A percentile compares a stretch with the other conserved stretches of the same genome.
Conservation (phyloP, 805 yeast species). For the Vanderwaltozyma yarrowii region DNA sequence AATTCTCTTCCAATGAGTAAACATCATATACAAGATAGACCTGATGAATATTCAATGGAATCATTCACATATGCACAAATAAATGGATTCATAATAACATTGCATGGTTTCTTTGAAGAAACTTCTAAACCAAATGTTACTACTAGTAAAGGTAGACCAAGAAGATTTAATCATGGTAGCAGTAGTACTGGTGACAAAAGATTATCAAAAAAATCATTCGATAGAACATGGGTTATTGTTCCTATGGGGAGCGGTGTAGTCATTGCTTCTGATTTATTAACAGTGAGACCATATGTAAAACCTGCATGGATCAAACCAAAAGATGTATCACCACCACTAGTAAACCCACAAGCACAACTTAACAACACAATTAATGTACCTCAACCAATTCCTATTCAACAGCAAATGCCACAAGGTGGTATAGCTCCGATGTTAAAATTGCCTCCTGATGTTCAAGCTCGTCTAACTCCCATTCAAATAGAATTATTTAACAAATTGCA, state of each 20-base stretch:
- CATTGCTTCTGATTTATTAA: conserved; percentile 77
- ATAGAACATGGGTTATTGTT: conserved; percentile 69
- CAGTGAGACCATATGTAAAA: conserved; percentile 51
- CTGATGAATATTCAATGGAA: conserved; percentile 67
- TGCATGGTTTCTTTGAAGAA: conserved; percentile 85
- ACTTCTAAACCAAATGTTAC: conserved; percentile 40
- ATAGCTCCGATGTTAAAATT: conserved; percentile 31
- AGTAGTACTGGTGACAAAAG: conserved; percentile 24
- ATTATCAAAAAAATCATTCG: conserved; percentile 65
- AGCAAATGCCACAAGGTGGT: neutral
- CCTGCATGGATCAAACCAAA: conserved; percentile 42
- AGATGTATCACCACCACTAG: conserved; percentile 1
- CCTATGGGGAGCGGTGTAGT: conserved; percentile 59
- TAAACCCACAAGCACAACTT: no score
- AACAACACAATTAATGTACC: conserved; percentile 1
- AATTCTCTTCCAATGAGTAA: conserved; percentile 64
- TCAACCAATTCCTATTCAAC: conserved; percentile 1
- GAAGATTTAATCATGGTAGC: conserved; percentile 27
- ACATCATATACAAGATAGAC: conserved; percentile 56
- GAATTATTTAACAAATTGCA: conserved; percentile 55
- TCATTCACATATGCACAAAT: conserved; percentile 61
- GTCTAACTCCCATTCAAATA: conserved; percentile 45
- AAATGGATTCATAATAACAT: conserved; percentile 62
- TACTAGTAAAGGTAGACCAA: conserved; percentile 5
- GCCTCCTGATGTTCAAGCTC: conserved; percentile 45